Base-by-base conservation (phyloP, 169 alveolate species). In the Eimeria necatrix region DNA sequence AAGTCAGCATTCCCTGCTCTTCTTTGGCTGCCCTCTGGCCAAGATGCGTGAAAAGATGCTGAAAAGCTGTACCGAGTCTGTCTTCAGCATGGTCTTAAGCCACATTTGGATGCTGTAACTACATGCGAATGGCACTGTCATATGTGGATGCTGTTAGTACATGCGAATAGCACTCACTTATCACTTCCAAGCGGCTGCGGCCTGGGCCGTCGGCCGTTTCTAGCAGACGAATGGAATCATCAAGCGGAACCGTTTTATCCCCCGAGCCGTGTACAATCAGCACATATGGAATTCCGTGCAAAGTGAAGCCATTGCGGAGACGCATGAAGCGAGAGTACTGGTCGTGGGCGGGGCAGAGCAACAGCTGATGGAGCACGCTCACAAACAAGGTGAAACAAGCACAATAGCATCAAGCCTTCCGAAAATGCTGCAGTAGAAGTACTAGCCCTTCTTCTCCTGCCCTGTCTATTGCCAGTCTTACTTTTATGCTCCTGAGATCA, bases 191-290 rank as follows among this genome's bases (percentile, higher is more conserved):
- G 12, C 96, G 86, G 96, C 96, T 73, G 83, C 94, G 93, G 6
- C 96, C 96, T 10, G 92, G 92, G 46, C 93, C 96, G 20, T 56
- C 94, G 71, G 95, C 93, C 53, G 96, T 94, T 60, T 94, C 96
- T 4, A 94, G 88, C 20, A 94, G 81, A 18, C 95, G 93, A 59
- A 94, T 87, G 12, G 96, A 94, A 46, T 94, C 96, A 22, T 94
- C 96, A n/a, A 94, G 90, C 22, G 96, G 96, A 10, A 91, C 64
- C n/a, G 93, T 88, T 52, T 85, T 89, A 81, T 94, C 96, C 60
- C 86, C 83, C 61, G 94, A 94, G 48, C 96, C 96, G 74, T 94
- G 96, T 48, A 94, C 95, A 48, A 94, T 88, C 74, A 94, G 53
- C 68, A 94, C 96, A 81, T 94, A 94, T 1, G 96, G 96, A n/a